A percentile compares a stretch with the other conserved stretches of the same genome.
Conservation (phyloP, 2,329 filamentous ascomycete species). For the Penicillium brevicompactum region DNA sequence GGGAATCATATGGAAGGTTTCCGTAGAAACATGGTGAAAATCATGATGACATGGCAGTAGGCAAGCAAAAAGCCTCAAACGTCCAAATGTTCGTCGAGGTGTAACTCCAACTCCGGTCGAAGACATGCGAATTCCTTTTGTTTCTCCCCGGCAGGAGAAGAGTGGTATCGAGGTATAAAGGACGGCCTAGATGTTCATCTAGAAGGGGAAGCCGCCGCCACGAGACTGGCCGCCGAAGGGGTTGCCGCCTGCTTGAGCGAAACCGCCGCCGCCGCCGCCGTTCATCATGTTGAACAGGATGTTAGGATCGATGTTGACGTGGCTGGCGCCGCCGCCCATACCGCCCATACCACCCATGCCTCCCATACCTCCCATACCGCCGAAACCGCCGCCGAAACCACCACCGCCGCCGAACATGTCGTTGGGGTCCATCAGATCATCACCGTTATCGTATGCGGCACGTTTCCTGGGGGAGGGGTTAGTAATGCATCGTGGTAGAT, state of each 20-base stretch:
- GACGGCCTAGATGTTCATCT: conserved; percentile 22
- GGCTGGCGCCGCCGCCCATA: conserved; percentile 50
- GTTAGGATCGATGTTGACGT: conserved; percentile 68
- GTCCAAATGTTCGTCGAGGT: conserved; percentile 7
- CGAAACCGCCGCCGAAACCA: conserved; percentile 56
- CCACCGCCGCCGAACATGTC: conserved; percentile 77
- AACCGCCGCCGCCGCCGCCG: conserved; percentile 52
- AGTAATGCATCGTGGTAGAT: background rate
- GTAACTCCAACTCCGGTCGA: conserved; percentile 14
- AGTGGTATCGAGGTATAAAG: conserved; percentile 4
- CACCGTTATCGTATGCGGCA: conserved; percentile 86
- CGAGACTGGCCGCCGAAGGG: conserved; percentile 40
- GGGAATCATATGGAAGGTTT: conserved; percentile 23
- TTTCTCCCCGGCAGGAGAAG: conserved; percentile 2
- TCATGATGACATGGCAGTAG: conserved; percentile 7
- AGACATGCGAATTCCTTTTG: conserved; percentile 13
- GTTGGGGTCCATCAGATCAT: conserved; percentile 82
- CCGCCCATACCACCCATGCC: conserved; percentile 62
- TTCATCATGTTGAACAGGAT: conserved; percentile 86
- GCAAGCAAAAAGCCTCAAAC: conserved; percentile 7
- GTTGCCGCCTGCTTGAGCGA: conserved; percentile 55
- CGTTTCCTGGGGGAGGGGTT: conserved; percentile 65
- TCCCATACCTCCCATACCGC: conserved; percentile 51
- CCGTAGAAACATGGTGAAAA: conserved; percentile 10
- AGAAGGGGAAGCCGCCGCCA: conserved; percentile 62